Conservation (phyloP, 2,329 filamentous ascomycete genomes). For the Penicillium sp. region DNA sequence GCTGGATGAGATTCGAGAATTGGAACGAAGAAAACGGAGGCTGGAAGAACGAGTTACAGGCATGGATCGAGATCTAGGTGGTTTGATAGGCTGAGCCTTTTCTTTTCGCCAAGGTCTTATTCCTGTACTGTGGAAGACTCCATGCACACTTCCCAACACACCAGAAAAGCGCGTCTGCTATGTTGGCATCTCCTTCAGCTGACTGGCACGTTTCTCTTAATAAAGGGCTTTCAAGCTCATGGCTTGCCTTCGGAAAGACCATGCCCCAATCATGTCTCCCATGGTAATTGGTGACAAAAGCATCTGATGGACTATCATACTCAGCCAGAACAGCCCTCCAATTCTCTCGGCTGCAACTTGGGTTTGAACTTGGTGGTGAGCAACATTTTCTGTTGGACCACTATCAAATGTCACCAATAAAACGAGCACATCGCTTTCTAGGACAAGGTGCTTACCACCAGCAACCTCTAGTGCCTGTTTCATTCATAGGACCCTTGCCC, state of each 20-base stretch:
- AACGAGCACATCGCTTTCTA: not conserved
- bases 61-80: slow-evolving; percentile 68
- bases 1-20: slow-evolving; percentile 57
- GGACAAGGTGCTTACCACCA: not conserved
- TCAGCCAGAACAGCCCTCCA: not conserved
- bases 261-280: not conserved
- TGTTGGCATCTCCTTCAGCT: not conserved
- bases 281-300: not conserved
- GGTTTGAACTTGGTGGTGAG: not conserved
- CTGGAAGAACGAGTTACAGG: slow-evolving; percentile 65
- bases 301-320: not conserved
- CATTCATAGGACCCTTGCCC: not conserved
- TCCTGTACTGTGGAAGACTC: not conserved
- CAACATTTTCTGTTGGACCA: not conserved
- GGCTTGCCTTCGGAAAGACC: not conserved
- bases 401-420: not conserved
- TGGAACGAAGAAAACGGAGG: slow-evolving; percentile 62
- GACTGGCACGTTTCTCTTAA: not conserved
- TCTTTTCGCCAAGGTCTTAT: not conserved
- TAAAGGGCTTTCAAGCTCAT: not conserved
- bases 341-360: not conserved
- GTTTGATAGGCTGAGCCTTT: slow-evolving; percentile 51
- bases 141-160: not conserved
- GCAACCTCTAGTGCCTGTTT: not conserved
- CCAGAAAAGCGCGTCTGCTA: not conserved